phyloP scores from a whole-genome alignment of 2,329 filamentous ascomycete species.

The Cercospora sojina region DNA sequence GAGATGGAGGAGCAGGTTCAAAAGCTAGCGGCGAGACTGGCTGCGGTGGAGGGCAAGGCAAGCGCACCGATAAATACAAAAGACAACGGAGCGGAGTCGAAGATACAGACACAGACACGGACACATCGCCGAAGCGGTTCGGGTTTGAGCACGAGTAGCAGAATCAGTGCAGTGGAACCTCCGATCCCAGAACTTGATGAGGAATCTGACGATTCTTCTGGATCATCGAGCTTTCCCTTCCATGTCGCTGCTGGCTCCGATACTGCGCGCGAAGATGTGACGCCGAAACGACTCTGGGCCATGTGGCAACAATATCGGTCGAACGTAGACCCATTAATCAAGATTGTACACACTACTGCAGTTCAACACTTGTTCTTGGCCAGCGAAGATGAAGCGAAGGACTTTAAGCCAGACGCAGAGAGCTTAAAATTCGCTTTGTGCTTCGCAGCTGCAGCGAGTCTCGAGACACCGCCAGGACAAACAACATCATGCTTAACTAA shows the following conservation, averaged over 20 bases:
- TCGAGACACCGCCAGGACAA: constrained; percentile 10
- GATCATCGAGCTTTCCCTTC: constrained; percentile 12
- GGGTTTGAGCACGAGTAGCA: constrained; percentile 11
- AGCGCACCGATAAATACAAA: neutral
- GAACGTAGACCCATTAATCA: constrained; percentile 26
- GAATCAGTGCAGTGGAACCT: constrained; percentile 13
- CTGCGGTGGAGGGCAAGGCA: constrained; percentile 13
- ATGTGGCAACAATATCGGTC: constrained; percentile 25
- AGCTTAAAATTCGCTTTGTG: constrained; percentile 24
- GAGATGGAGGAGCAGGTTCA: constrained; percentile 16
- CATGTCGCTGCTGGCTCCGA: neutral
- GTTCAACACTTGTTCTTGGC: constrained; percentile 22
- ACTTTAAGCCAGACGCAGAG: constrained; percentile 14
- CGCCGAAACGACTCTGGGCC: constrained; percentile 19
- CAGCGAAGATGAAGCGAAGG: constrained; percentile 8
- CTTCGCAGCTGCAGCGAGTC: constrained; percentile 25
- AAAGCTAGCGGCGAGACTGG: constrained; percentile 16
- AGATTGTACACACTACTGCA: constrained; percentile 22
- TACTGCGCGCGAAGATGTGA: constrained; percentile 7
- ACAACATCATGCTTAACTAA: constrained; percentile 8
- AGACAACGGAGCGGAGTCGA: constrained; percentile 6
- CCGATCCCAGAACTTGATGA: constrained; percentile 18
- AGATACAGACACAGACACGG: constrained; percentile 2
- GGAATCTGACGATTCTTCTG: neutral
- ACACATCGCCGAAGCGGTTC: constrained; percentile 14